Evolutionary conservation across 2,329 filamentous ascomycete species (phyloP).

Genomic region (Pleurostoma richardsiae): DNA sequence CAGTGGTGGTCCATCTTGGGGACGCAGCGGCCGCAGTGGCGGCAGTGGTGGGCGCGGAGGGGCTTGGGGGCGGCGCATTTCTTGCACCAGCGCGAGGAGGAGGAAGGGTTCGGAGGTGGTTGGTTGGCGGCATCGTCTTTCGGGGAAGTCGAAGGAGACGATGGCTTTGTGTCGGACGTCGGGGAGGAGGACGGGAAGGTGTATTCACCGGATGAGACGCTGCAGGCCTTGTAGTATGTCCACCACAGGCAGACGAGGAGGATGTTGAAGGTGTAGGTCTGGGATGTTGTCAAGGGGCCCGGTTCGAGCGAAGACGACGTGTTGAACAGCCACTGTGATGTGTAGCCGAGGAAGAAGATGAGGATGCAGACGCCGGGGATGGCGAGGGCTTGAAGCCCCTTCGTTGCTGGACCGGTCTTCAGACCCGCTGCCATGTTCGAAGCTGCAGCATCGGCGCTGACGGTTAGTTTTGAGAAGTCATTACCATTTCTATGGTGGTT

Average conservation of each 20-base stretch:
- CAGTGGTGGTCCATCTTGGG: constrained; percentile 86
- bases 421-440: constrained; percentile 4
- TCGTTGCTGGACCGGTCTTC: constrained; percentile 29
- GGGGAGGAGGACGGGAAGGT: constrained; percentile 22
- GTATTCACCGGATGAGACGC: constrained; percentile 53
- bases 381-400: constrained; percentile 50
- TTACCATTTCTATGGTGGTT: too few species aligned
- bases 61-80: constrained; percentile 74
- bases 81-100: constrained; percentile 58
- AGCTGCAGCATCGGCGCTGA: too few species aligned
- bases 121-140: constrained; percentile 5
- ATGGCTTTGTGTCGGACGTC: not conserved
- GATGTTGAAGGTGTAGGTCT: constrained; percentile 61
- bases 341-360: constrained; percentile 66
- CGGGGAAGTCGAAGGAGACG: not conserved
- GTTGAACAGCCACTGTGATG: constrained; percentile 66
- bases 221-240: constrained; percentile 61
- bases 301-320: constrained; percentile 53
- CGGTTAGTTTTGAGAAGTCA: too few species aligned
- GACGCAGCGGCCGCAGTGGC: constrained; percentile 67
- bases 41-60: constrained; percentile 76
- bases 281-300: constrained; percentile 50
- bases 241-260: constrained; percentile 61
- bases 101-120: constrained; percentile 19
- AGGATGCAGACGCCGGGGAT: constrained; percentile 64